A percentile compares a stretch with the other conserved stretches of the same genome.
phyloP scores from a whole-genome alignment of 305 asterid species.

The Fraxinus sp. region DNA sequence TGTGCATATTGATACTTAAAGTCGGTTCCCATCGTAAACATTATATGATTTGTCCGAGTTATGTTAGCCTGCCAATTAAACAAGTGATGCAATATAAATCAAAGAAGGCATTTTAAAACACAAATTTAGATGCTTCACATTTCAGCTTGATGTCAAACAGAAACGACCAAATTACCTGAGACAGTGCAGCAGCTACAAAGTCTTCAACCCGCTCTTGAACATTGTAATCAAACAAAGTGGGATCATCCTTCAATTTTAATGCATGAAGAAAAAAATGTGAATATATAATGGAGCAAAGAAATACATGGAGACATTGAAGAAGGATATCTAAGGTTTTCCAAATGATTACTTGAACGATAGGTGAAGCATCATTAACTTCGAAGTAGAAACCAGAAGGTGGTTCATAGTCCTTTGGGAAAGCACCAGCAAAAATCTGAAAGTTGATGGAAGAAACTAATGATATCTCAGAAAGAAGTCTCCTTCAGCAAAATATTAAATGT shows the following conservation, averaged over 20 bases:
- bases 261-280: constrained; percentile 13
- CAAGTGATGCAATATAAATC: background rate
- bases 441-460: background rate
- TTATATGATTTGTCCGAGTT: constrained; percentile 68
- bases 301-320: background rate
- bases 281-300: constrained; percentile 1
- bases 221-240: constrained; percentile 46
- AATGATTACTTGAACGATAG: constrained; percentile 58
- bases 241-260: constrained; percentile 42
- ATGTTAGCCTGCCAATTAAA: constrained; percentile 54
- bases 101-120: background rate
- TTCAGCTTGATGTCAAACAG: background rate
- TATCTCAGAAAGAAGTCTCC: background rate
- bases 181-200: constrained; percentile 53
- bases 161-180: constrained; percentile 36
- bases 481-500: background rate
- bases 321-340: background rate
- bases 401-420: constrained; percentile 66
- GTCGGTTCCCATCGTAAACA: constrained; percentile 88
- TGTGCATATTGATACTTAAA: constrained; percentile 71
- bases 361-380: constrained; percentile 58
- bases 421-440: constrained; percentile 70
- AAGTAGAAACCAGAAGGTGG: constrained; percentile 67
- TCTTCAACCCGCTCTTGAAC: constrained; percentile 55
- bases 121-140: background rate